These are phyloP conservation scores for Trichoderma hamatum DNA, from an alignment of 2,329 filamentous ascomycete genomes.

Conservation along the genomic window DNA sequence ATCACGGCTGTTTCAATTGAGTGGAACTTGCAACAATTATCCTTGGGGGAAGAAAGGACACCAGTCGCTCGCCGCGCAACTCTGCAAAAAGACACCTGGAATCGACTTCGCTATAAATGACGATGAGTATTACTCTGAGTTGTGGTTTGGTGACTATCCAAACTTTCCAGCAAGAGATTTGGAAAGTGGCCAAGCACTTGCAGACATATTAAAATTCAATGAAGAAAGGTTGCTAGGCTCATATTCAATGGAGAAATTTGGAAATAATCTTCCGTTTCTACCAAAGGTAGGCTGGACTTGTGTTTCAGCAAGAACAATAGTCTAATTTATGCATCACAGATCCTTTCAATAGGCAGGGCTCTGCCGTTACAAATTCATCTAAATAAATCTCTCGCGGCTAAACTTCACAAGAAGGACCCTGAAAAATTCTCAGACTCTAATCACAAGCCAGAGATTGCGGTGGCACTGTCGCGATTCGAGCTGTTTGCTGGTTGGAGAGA, in stretches of 20 bases:
- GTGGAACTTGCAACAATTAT: constrained; percentile 3
- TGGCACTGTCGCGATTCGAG: background rate
- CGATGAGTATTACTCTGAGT: background rate
- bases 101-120: background rate
- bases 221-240: background rate
- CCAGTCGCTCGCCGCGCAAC: background rate
- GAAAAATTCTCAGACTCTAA: constrained; percentile 1
- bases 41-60: background rate
- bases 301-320: background rate
- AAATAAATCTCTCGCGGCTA: background rate
- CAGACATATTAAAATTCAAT: background rate
- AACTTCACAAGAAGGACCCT: background rate
- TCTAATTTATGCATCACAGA: background rate
- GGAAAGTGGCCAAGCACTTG: background rate
- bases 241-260: background rate
- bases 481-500: constrained; percentile 4
- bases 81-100: background rate
- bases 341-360: background rate
- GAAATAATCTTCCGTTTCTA: background rate
- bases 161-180: background rate
- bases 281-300: background rate
- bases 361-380: background rate
- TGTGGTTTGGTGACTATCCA: constrained; percentile 5
- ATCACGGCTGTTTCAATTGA: background rate
- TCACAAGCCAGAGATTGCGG: background rate